Conservation (phyloP, 1,284 basidiomycete genomes). For the Athelia sp. region DNA sequence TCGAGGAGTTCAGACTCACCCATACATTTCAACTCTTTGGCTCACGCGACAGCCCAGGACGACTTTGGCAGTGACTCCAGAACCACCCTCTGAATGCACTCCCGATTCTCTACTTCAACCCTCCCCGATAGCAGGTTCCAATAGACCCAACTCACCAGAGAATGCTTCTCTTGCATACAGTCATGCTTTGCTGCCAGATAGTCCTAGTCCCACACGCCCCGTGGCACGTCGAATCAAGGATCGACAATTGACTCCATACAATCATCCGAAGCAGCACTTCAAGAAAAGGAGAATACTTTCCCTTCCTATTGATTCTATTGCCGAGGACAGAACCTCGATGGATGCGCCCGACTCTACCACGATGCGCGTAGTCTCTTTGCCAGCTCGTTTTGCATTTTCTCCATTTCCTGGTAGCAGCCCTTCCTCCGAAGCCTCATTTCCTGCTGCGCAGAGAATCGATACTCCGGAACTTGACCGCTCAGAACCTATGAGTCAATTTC, state of each 20-base stretch:
- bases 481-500: slow-evolving; percentile 15
- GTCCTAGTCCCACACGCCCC: slow-evolving; percentile 22
- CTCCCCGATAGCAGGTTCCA: slow-evolving; percentile 3
- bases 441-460: slow-evolving; percentile 2
- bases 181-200: slow-evolving; percentile 9
- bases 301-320: slow-evolving; percentile 41
- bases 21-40: slow-evolving; percentile 8
- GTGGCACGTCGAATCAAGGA: slow-evolving; percentile 23
- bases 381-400: slow-evolving; percentile 26
- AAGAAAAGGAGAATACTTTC: slow-evolving; percentile 38
- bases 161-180: slow-evolving; percentile 12
- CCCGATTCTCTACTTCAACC: background rate
- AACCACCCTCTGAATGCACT: background rate
- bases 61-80: background rate
- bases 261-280: slow-evolving; percentile 16
- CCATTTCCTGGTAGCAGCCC: slow-evolving; percentile 13
- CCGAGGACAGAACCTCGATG: slow-evolving; percentile 2
- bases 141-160: background rate
- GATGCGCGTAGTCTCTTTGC: slow-evolving; percentile 51
- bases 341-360: slow-evolving; percentile 4
- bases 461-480: slow-evolving; percentile 5
- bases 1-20: slow-evolving; percentile 34
- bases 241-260: slow-evolving; percentile 14
- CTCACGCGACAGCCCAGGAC: background rate
- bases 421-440: slow-evolving; percentile 16